phyloP scores from a whole-genome alignment of 1,284 basidiomycete genomes.

The Trametes versicolor region DNA sequence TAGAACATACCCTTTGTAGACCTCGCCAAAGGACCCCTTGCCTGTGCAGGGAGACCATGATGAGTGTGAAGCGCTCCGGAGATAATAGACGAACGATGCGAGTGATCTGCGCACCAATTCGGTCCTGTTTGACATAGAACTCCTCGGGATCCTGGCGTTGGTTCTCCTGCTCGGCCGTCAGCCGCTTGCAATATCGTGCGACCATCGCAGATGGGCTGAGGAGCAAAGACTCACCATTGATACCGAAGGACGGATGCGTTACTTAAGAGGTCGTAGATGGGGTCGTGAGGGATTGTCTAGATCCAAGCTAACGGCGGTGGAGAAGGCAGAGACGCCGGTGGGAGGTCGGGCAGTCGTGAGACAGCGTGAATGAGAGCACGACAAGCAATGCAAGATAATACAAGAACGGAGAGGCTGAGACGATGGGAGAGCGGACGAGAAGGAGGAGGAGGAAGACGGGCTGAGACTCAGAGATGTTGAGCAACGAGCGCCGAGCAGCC shows the following conservation, averaged over 20 bases:
- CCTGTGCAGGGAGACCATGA: conserved; percentile 56
- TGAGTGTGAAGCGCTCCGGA: conserved; percentile 10
- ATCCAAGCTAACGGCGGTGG: conserved; percentile 21
- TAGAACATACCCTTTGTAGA: conserved; percentile 87
- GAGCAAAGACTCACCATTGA: conserved; percentile 30
- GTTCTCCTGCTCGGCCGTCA: conserved; percentile 58
- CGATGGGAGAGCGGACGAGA: conserved; percentile 4
- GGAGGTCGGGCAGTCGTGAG: conserved; percentile 30
- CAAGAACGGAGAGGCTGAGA: conserved; percentile 25
- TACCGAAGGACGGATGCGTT: conserved; percentile 15
- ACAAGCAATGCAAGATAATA: conserved; percentile 31
- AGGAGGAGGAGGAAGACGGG: conserved; percentile 13
- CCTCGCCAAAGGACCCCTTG: conserved; percentile 97
- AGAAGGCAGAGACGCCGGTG: conserved; percentile 14
- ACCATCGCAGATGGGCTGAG: conserved; percentile 20
- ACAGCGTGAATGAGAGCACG: conserved; percentile 20
- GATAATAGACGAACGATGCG: conserved; percentile 15
- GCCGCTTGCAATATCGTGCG: conserved; percentile 18
- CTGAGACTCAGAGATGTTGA: not conserved
- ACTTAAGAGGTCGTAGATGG: conserved; percentile 34
- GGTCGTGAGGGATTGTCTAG: conserved; percentile 34
- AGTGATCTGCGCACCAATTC: conserved; percentile 77
- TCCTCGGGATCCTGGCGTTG: conserved; percentile 90
- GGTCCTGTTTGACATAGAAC: conserved; percentile 95
- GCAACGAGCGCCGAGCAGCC: conserved; percentile 14